Evolutionary conservation across 2,329 filamentous ascomycete genomes (phyloP).

Genomic region (Leptographium wingfieldii): DNA sequence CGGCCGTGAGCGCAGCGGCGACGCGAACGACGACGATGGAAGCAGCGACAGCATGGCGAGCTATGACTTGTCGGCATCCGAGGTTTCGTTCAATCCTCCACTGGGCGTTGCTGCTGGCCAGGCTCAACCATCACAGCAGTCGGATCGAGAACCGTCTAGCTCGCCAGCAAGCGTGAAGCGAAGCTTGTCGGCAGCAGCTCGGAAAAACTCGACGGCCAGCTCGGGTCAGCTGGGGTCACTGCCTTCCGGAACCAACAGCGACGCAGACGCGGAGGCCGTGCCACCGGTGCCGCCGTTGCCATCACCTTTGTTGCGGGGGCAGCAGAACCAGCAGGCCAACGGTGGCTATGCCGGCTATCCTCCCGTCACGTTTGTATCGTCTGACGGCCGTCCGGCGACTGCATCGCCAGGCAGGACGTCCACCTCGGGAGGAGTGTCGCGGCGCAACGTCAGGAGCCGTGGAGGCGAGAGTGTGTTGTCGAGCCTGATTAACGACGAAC

Average conservation of each 20-base stretch:
- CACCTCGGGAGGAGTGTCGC: constrained; percentile 10
- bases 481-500: constrained; percentile 19
- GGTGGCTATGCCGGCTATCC: background rate
- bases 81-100: constrained; percentile 45
- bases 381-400: background rate
- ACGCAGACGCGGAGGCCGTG: constrained; percentile 26
- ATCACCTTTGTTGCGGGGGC: constrained; percentile 15
- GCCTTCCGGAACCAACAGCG: constrained; percentile 14
- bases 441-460: constrained; percentile 29
- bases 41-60: constrained; percentile 59
- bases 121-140: background rate
- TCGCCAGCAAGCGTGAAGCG: constrained; percentile 9
- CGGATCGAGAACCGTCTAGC: constrained; percentile 17
- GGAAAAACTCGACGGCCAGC: background rate
- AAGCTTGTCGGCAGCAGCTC: constrained; percentile 6
- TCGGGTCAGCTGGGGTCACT: background rate
- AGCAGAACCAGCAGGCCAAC: constrained; percentile 4
- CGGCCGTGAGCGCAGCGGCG: constrained; percentile 20
- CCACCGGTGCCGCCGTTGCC: constrained; percentile 46
- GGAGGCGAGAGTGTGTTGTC: constrained; percentile 23
- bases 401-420: background rate
- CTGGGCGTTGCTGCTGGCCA: background rate
- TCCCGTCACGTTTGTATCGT: background rate
- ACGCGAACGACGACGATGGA: constrained; percentile 37
- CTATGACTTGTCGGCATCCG: constrained; percentile 55